phyloP scores from a whole-genome alignment of 352 stramenopile genomes.

The Pythium coloratum region DNA sequence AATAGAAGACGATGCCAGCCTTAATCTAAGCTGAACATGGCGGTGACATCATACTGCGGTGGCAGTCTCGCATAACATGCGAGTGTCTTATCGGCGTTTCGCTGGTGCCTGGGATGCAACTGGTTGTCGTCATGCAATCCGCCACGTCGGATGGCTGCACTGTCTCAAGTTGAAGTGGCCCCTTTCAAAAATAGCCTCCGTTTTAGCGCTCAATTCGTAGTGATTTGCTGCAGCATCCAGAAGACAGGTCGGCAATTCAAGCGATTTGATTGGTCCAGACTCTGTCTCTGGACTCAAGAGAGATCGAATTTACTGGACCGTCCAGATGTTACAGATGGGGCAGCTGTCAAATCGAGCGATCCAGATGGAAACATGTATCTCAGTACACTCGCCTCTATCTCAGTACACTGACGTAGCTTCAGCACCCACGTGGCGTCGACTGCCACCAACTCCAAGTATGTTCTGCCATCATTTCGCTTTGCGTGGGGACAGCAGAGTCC shows the following conservation, averaged over 20 bases:
- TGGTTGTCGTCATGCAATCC: slow-evolving; percentile 1
- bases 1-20: background rate
- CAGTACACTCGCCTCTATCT: background rate
- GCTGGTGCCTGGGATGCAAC: background rate
- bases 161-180: slow-evolving; percentile 5
- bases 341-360: background rate
- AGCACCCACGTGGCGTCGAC: background rate
- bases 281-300: too few relatives aligned
- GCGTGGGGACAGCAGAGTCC: background rate
- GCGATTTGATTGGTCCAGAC: background rate
- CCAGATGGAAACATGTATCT: background rate
- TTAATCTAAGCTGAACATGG: background rate
- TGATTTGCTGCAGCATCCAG: background rate
- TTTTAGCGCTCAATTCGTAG: background rate
- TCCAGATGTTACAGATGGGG: background rate
- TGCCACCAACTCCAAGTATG: background rate
- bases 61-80: background rate
- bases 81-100: background rate
- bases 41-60: background rate
- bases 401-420: background rate
- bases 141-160: background rate
- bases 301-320: background rate
- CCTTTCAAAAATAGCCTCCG: background rate
- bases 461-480: background rate
- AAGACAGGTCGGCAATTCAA: background rate